Percentiles rank a stretch among this genome's conserved stretches.
phyloP scores from a whole-genome alignment of 306 rosid genomes.

The Vigna nakashimae region DNA sequence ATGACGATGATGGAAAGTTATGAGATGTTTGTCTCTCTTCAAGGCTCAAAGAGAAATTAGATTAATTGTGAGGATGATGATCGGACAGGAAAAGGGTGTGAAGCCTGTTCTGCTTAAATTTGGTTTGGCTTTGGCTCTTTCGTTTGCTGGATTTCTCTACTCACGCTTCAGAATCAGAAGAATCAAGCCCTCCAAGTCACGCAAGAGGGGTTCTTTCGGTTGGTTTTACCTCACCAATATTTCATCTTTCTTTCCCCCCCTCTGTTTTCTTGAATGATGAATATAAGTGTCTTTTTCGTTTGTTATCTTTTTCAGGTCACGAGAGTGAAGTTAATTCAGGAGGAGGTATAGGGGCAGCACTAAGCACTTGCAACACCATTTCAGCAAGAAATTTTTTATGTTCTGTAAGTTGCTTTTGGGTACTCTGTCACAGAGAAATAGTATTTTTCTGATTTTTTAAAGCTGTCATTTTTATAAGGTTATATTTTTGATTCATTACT shows the following conservation, averaged over 20 bases:
- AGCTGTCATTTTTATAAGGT: not conserved
- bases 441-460: not conserved
- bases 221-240: slow-evolving; percentile 26
- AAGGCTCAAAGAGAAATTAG: slow-evolving; percentile 31
- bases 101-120: slow-evolving; percentile 67
- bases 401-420: slow-evolving; percentile 13
- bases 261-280: slow-evolving; percentile 13
- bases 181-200: slow-evolving; percentile 49
- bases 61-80: slow-evolving; percentile 35
- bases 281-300: slow-evolving; percentile 11
- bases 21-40: slow-evolving; percentile 28
- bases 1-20: slow-evolving; percentile 59
- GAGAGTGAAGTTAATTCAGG: slow-evolving; percentile 48
- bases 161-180: slow-evolving; percentile 61
- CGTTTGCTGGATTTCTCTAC: slow-evolving; percentile 75
- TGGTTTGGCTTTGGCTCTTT: slow-evolving; percentile 77
- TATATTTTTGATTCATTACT: not conserved
- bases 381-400: slow-evolving; percentile 40
- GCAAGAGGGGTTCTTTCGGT: slow-evolving; percentile 57
- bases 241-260: not conserved
- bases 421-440: not conserved
- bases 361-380: slow-evolving; percentile 47
- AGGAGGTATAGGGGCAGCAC: slow-evolving; percentile 39
- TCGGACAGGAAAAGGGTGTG: slow-evolving; percentile 53
- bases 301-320: slow-evolving; percentile 44